Conservation (phyloP, 768 basidiomycete genomes). For the Boletus patriciae region DNA sequence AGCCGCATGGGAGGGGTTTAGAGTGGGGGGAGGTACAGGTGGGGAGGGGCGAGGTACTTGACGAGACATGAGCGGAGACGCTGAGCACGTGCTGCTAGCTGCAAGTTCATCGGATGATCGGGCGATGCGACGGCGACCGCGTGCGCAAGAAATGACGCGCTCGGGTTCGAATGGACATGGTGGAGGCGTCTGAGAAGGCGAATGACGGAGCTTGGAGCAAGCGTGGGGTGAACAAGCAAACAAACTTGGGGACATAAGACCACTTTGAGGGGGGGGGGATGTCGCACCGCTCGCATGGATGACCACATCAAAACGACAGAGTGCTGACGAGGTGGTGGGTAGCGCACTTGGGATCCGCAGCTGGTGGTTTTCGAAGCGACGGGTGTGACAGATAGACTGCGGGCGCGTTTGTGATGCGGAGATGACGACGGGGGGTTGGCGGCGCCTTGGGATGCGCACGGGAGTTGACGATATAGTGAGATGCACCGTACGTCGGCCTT, state of each 20-base stretch:
- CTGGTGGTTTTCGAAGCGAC: no score
- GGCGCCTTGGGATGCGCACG: no score
- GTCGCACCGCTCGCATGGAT: slow-evolving; percentile 63
- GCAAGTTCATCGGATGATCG: no score
- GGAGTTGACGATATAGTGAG: no score
- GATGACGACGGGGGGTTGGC: slow-evolving; percentile 24
- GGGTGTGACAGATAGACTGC: no score
- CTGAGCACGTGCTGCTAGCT: not conserved
- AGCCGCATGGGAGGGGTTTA: slow-evolving; percentile 68
- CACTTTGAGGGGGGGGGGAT: no score
- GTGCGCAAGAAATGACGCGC: slow-evolving; percentile 73
- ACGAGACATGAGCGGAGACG: slow-evolving; percentile 29
- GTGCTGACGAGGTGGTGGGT: no score
- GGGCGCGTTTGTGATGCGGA: no score
- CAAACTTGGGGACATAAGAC: slow-evolving; percentile 34
- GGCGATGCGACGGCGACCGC: no score
- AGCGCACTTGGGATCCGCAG: no score
- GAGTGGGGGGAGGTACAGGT: slow-evolving; percentile 69
- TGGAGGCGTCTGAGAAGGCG: slow-evolving; percentile 55
- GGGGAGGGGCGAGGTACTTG: slow-evolving; percentile 77
- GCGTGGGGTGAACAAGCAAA: slow-evolving; percentile 78
- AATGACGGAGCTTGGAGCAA: slow-evolving; percentile 77
- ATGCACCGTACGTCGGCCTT: no score
- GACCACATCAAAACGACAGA: slow-evolving; percentile 43
- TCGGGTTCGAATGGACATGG: slow-evolving; percentile 71